Conservation (phyloP, 129 eudicot genomes). For the Artemisia tridentata region DNA sequence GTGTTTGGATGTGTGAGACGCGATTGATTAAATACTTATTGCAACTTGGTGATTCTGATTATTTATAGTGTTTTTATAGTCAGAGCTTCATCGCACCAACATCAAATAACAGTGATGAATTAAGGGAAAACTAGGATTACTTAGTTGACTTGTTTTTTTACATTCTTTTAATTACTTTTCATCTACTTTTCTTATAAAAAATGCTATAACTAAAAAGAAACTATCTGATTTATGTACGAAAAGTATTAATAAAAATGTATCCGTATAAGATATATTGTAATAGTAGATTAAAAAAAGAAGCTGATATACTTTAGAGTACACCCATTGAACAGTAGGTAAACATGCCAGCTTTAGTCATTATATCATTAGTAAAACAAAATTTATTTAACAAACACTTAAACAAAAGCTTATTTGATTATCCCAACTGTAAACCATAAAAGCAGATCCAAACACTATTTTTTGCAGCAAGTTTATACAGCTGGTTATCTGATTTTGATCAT, state of each 20-base stretch:
- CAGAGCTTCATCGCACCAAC: neutral
- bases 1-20: neutral
- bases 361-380: neutral
- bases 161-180: neutral
- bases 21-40: neutral
- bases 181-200: neutral
- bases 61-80: neutral
- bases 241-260: neutral
- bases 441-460: neutral
- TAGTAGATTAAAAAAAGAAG: no score
- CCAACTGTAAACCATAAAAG: no score
- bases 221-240: neutral
- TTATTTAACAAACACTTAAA: neutral
- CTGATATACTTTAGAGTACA: no score
- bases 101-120: neutral
- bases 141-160: neutral
- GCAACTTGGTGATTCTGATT: neutral
- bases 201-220: neutral
- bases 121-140: neutral
- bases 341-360: neutral
- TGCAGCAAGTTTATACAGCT: neutral
- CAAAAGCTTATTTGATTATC: no score
- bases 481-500: neutral
- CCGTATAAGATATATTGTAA: no score
- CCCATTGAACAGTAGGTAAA: neutral